Percentiles rank a stretch among this genome's conserved stretches.
Conservation (phyloP, 2,329 filamentous ascomycete genomes). For the Fusarium hainanense region DNA sequence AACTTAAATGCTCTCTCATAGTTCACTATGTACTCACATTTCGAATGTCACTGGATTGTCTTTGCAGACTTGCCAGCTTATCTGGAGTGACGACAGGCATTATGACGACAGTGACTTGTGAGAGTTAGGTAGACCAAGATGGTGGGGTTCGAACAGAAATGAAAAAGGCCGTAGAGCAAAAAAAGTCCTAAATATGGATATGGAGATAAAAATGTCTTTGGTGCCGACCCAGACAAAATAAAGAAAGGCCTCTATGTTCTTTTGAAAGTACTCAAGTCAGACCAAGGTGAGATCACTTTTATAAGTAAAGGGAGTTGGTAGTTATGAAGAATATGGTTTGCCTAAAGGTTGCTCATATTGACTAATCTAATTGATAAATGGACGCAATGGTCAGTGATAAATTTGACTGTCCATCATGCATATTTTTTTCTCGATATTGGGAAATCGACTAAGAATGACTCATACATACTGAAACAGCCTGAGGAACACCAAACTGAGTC, state of each 20-base stretch:
- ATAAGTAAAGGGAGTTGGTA: conserved; percentile 1
- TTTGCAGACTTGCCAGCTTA: conserved; percentile 90
- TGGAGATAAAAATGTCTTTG: conserved; percentile 3
- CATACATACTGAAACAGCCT: conserved; percentile 36
- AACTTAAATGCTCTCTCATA: not conserved
- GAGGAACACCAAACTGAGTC: conserved; percentile 12
- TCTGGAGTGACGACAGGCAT: conserved; percentile 96
- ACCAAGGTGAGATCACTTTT: conserved; percentile 1
- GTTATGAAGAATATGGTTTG: conserved; percentile 24
- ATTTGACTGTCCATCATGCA: conserved; percentile 16
- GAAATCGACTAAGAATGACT: conserved; percentile 45
- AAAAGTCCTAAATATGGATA: conserved; percentile 5
- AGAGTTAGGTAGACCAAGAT: conserved; percentile 10
- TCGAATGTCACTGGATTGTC: conserved; percentile 86
- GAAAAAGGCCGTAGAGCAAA: conserved; percentile 5
- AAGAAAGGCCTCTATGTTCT: conserved; percentile 5
- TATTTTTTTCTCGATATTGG: conserved; percentile 12
- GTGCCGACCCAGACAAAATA: conserved; percentile 2
- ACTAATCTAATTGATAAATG: conserved; percentile 38
- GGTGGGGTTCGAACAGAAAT: conserved; percentile 6
- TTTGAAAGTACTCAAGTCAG: conserved; percentile 11
- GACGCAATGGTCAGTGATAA: conserved; percentile 34
- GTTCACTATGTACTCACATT: conserved; percentile 72
- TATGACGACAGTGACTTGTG: conserved; percentile 46
- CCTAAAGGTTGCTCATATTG: conserved; percentile 35